phyloP scores from a whole-genome alignment of 176 grass and related monocot species.

The Aegilops bicornis region DNA sequence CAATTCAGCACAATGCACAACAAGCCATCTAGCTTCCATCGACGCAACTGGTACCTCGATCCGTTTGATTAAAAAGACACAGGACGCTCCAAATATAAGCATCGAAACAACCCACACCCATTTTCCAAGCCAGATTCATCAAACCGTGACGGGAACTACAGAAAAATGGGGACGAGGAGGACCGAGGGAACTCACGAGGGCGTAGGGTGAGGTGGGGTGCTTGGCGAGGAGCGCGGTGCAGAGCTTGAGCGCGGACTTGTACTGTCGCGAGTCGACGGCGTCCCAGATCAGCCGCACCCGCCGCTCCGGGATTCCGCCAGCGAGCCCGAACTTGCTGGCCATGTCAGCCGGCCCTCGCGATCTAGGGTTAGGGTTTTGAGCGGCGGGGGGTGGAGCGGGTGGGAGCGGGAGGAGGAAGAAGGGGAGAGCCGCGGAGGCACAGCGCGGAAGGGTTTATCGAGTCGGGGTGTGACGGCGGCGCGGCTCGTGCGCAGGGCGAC shows the following conservation, averaged over 20 bases:
- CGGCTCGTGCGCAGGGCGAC: neutral
- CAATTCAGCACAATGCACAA: neutral
- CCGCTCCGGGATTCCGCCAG: slow-evolving; percentile 88
- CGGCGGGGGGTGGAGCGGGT: slow-evolving; percentile 6
- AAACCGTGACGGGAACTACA: neutral
- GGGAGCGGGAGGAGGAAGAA: neutral
- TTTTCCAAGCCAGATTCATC: slow-evolving; percentile 28
- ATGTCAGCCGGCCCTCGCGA: slow-evolving; percentile 33
- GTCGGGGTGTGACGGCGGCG: slow-evolving; percentile 31
- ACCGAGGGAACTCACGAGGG: slow-evolving; percentile 56
- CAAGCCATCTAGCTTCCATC: neutral
- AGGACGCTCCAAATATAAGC: neutral
- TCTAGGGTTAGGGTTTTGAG: slow-evolving; percentile 58
- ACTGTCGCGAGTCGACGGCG: slow-evolving; percentile 93
- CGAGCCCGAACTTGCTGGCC: slow-evolving; percentile 85
- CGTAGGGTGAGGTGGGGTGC: slow-evolving; percentile 83
- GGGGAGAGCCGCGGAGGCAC: neutral
- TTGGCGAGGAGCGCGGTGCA: slow-evolving; percentile 64
- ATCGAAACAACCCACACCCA: slow-evolving; percentile 2
- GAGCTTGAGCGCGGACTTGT: slow-evolving; percentile 79
- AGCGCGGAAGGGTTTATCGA: slow-evolving; percentile 48
- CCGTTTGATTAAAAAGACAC: slow-evolving; percentile 14
- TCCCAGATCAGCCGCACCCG: slow-evolving; percentile 95
- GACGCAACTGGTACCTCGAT: neutral
- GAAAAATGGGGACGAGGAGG: neutral